Percentiles rank a stretch among this genome's conserved stretches.
phyloP scores from a whole-genome alignment of 163 green algal species.

The Trebouxiophyceae sp. region DNA sequence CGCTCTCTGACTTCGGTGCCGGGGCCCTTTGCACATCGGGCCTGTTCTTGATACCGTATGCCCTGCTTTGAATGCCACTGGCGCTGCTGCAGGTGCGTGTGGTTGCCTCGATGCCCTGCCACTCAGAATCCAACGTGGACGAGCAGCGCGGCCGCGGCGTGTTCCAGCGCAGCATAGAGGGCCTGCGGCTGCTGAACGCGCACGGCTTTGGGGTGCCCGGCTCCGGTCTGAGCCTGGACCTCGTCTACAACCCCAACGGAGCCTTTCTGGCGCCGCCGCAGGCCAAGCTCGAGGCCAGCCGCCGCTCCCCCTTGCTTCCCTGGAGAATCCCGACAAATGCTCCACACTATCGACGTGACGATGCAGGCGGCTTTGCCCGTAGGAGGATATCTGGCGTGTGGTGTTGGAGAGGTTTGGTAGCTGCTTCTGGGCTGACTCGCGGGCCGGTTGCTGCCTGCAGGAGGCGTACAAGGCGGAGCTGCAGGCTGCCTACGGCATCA shows the following conservation, averaged over 20 bases:
- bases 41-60: too few relatives aligned
- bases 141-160: constrained; percentile 79
- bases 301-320: not conserved
- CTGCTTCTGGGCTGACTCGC: not conserved
- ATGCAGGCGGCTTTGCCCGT: too few relatives aligned
- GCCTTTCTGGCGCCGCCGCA: constrained; percentile 78
- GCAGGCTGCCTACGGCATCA: constrained; percentile 60
- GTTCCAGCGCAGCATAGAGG: constrained; percentile 83
- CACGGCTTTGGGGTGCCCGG: constrained; percentile 71
- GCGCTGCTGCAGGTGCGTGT: constrained; percentile 69
- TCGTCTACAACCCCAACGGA: constrained; percentile 94
- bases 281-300: constrained; percentile 54
- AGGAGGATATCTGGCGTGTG: not conserved
- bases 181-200: constrained; percentile 62
- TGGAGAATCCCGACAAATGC: too few relatives aligned
- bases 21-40: too few relatives aligned
- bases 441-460: constrained; percentile 14
- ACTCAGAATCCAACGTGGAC: constrained; percentile 83
- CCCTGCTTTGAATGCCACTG: too few relatives aligned
- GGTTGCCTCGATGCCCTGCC: constrained; percentile 94
- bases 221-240: constrained; percentile 67
- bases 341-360: too few relatives aligned
- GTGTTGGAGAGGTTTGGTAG: not conserved
- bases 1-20: too few relatives aligned
- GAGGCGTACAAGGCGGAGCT: constrained; percentile 51